Percentiles rank a stretch among this genome's conserved stretches.
Conservation (phyloP, 441 rosid genomes). For the Jatropha podagrica region DNA sequence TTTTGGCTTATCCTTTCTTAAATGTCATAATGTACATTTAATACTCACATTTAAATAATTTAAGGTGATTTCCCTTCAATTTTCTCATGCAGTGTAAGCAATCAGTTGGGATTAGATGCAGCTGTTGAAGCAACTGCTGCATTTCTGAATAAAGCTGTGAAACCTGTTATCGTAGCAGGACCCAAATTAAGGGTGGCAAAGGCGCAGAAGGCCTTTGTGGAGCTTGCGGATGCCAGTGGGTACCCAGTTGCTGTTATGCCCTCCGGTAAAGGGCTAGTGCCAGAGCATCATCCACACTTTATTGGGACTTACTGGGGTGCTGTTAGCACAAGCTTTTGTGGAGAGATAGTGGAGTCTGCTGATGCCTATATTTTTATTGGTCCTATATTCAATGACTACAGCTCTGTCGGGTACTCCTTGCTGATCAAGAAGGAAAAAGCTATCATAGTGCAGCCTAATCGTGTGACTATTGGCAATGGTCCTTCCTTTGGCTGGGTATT, state of each 20-base stretch:
- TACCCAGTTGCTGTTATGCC: conserved; percentile 69
- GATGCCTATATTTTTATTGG: conserved; percentile 71
- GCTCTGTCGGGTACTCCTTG: conserved; percentile 80
- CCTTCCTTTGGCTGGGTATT: conserved; percentile 74
- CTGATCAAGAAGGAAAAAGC: conserved; percentile 67
- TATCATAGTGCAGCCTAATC: conserved; percentile 56
- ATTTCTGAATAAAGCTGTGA: conserved; percentile 69
- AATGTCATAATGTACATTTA: not conserved
- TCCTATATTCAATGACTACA: conserved; percentile 74
- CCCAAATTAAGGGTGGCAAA: conserved; percentile 61
- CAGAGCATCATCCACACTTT: conserved; percentile 59
- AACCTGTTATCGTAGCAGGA: conserved; percentile 68
- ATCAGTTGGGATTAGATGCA: conserved; percentile 58
- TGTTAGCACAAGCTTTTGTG: conserved; percentile 63
- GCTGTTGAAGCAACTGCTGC: conserved; percentile 66
- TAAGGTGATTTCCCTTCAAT: not conserved
- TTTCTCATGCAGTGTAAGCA: conserved; percentile 47
- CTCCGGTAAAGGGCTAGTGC: conserved; percentile 64
- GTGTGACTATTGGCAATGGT: conserved; percentile 68
- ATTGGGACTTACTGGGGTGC: conserved; percentile 82
- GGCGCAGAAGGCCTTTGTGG: conserved; percentile 51
- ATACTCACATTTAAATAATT: not conserved
- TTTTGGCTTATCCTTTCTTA: not conserved
- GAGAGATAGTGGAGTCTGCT: conserved; percentile 77
- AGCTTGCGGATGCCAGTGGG: conserved; percentile 57